These are phyloP conservation scores for Colletotrichum tabaci DNA, from an alignment of 2,329 filamentous ascomycete species.

Conservation along the genomic window DNA sequence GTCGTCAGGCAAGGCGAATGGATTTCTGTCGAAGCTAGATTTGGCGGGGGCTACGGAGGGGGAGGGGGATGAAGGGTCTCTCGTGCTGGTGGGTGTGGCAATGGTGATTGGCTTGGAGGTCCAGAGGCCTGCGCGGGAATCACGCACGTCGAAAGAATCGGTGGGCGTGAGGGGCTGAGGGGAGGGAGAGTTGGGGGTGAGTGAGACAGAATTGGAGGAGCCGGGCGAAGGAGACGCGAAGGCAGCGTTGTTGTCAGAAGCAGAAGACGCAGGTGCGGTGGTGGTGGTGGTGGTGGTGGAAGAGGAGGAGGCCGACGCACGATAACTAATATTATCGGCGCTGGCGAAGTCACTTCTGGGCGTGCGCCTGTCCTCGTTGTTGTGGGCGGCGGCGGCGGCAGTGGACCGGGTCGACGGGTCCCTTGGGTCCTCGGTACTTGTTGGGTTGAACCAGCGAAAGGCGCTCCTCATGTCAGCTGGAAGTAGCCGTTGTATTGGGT, in stretches of 20 bases:
- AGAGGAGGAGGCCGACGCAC: constrained; percentile 49
- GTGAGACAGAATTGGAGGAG: constrained; percentile 51
- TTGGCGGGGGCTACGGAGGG: constrained; percentile 46
- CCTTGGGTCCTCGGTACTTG: constrained; percentile 45
- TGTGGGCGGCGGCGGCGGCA: constrained; percentile 43
- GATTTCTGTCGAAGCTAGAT: constrained; percentile 46
- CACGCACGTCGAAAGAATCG: constrained; percentile 47
- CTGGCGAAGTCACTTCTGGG: constrained; percentile 40
- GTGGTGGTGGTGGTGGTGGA: constrained; percentile 47
- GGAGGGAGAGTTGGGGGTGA: constrained; percentile 56
- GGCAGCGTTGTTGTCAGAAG: constrained; percentile 43
- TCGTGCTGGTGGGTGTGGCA: constrained; percentile 46
- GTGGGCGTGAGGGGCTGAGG: constrained; percentile 62
- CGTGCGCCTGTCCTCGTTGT: constrained; percentile 38
- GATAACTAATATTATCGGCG: constrained; percentile 57
- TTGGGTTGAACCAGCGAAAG: constrained; percentile 43
- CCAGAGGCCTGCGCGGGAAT: constrained; percentile 42
- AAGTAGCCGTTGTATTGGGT: constrained; percentile 42
- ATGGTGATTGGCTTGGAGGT: constrained; percentile 56
- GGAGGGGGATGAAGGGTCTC: constrained; percentile 45
- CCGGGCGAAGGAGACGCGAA: constrained; percentile 48
- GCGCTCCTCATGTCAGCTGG: constrained; percentile 45
- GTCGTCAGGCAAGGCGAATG: constrained; percentile 47
- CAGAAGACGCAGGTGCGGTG: constrained; percentile 48
- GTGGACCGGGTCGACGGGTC: constrained; percentile 45